Evolutionary conservation across 2,329 filamentous ascomycete genomes (phyloP).

Genomic region (Diaporthe destruens): DNA sequence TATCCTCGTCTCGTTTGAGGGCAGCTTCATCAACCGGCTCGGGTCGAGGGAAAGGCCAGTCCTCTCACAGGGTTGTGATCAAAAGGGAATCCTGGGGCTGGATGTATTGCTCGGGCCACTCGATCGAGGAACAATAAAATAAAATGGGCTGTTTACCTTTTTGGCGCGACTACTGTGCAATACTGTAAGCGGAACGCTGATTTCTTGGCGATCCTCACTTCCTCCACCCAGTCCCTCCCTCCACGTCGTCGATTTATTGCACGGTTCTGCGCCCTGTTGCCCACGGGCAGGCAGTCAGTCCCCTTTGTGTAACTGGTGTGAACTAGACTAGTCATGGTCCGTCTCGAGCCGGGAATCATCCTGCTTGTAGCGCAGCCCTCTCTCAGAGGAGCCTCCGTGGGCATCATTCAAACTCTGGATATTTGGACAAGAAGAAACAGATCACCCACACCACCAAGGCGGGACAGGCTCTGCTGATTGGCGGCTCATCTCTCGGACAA

Average conservation of each 20-base stretch:
- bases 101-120: constrained; percentile 35
- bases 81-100: constrained; percentile 40
- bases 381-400: too few species aligned
- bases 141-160: constrained; percentile 25
- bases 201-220: constrained; percentile 14
- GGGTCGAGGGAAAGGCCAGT: constrained; percentile 21
- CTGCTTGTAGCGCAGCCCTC: too few species aligned
- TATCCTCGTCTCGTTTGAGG: constrained; percentile 37
- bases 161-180: constrained; percentile 18
- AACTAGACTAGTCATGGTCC: background rate
- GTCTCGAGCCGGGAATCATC: background rate
- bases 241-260: background rate
- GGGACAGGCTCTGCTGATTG: constrained; percentile 20
- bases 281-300: background rate
- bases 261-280: background rate
- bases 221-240: background rate
- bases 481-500: background rate
- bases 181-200: constrained; percentile 11
- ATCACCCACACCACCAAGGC: background rate
- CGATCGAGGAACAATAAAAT: constrained; percentile 36
- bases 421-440: background rate
- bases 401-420: constrained; percentile 18
- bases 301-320: background rate
- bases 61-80: constrained; percentile 31
- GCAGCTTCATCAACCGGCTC: constrained; percentile 28